Evolutionary conservation across 495 filamentous ascomycete genomes (phyloP).

Genomic region (Poronia punctata): DNA sequence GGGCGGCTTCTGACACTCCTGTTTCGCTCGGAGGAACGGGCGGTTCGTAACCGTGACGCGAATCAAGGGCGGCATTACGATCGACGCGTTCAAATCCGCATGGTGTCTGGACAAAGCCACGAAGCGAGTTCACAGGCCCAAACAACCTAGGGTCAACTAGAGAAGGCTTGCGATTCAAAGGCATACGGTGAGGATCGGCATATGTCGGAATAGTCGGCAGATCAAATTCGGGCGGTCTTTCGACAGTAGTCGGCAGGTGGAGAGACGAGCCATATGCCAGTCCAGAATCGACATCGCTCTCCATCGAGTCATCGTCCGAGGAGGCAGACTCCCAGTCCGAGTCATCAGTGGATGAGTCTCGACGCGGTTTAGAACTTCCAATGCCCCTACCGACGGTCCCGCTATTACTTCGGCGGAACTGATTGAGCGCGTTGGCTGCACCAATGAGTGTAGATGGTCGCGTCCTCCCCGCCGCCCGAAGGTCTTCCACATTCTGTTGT

Average conservation of each 20-base stretch:
- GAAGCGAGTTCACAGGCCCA: slow-evolving; percentile 47
- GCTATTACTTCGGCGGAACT: slow-evolving; percentile 29
- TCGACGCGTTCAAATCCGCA: slow-evolving; percentile 41
- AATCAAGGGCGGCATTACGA: slow-evolving; percentile 10
- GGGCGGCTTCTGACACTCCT: slow-evolving; percentile 27
- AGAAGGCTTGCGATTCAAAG: slow-evolving; percentile 36
- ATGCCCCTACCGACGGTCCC: slow-evolving; percentile 27
- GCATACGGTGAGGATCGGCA: slow-evolving; percentile 8
- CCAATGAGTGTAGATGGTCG: slow-evolving; percentile 32
- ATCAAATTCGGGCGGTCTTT: slow-evolving; percentile 16
- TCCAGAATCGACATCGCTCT: slow-evolving; percentile 28
- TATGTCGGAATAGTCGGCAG: slow-evolving; percentile 10
- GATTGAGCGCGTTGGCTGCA: slow-evolving; percentile 30
- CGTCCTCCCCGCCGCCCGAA: slow-evolving; percentile 29
- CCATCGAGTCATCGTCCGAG: slow-evolving; percentile 34
- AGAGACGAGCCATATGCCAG: slow-evolving; percentile 41
- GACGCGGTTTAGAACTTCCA: slow-evolving; percentile 30
- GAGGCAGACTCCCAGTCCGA: slow-evolving; percentile 42
- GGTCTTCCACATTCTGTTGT: slow-evolving; percentile 35
- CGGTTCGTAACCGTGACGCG: slow-evolving; percentile 13
- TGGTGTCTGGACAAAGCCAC: slow-evolving; percentile 41
- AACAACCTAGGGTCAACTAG: slow-evolving; percentile 47
- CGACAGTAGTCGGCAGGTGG: slow-evolving; percentile 9
- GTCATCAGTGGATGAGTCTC: slow-evolving; percentile 27
- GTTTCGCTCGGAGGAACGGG: slow-evolving; percentile 16